Conservation (phyloP, 176 grass and related monocot species). For the Carex littledalei region DNA sequence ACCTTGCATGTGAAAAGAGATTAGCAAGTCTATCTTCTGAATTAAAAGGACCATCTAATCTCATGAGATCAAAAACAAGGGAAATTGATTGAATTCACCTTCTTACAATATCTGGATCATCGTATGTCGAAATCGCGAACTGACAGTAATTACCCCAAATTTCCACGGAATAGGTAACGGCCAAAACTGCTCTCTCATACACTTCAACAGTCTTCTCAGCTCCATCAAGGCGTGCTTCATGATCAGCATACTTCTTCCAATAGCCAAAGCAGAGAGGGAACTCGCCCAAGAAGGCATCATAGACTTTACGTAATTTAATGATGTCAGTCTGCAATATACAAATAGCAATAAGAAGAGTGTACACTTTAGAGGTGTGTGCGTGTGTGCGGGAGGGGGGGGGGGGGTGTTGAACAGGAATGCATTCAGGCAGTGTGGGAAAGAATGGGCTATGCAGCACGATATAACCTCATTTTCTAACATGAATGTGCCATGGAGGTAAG, state of each 20-base stretch:
- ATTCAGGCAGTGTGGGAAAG: background rate
- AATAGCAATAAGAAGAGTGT: background rate
- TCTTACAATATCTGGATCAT: constrained; percentile 84
- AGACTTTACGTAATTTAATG: constrained; percentile 80
- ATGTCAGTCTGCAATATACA: constrained; percentile 51
- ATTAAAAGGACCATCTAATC: background rate
- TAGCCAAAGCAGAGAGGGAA: constrained; percentile 98
- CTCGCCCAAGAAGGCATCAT: constrained; percentile 82
- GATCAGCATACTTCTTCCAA: constrained; percentile 99
- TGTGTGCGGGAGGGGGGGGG: no score
- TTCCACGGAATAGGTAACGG: constrained; percentile 98
- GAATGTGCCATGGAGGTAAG: background rate
- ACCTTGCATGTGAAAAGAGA: constrained; percentile 11
- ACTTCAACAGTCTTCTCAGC: constrained; percentile 77
- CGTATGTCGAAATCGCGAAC: constrained; percentile 87
- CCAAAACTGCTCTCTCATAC: constrained; percentile 90
- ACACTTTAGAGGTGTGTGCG: background rate
- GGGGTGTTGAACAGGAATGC: background rate
- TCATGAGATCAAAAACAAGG: background rate
- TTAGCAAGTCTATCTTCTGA: constrained; percentile 17
- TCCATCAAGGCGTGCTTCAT: constrained; percentile 69
- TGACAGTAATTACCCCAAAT: constrained; percentile 93
- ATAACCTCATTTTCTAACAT: background rate
- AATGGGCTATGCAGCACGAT: background rate
- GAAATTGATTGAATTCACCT: constrained; percentile 40